Conservation (phyloP, 306 rosid species). For the Adenanthera pavonina region DNA sequence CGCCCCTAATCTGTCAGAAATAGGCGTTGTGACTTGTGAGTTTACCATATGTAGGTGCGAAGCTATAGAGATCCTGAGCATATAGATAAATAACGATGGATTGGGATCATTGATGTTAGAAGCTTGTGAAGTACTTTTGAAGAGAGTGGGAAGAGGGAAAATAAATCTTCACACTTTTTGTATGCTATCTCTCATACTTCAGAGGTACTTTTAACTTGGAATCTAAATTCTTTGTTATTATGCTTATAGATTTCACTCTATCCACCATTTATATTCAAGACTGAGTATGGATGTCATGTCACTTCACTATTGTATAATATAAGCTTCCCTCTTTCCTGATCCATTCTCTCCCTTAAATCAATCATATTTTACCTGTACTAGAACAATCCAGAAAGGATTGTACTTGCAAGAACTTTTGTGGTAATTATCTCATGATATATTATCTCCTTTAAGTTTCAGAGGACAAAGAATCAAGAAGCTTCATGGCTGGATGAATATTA, state of each 20-base stretch:
- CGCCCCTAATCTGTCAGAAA: neutral
- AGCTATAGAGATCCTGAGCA: neutral
- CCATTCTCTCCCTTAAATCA: neutral
- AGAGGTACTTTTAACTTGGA: neutral
- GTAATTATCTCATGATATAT: neutral
- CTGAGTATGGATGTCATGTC: neutral
- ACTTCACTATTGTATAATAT: neutral
- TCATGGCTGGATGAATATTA: neutral
- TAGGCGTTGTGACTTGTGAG: neutral
- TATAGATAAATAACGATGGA: neutral
- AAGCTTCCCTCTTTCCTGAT: neutral
- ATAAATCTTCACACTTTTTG: neutral
- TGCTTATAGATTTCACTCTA: neutral
- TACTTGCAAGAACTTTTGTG: no score
- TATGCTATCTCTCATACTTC: neutral
- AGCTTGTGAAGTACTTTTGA: neutral
- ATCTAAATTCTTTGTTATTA: neutral
- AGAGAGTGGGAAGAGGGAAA: no score
- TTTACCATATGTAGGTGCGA: neutral
- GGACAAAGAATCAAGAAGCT: neutral
- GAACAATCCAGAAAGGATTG: neutral
- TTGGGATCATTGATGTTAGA: neutral
- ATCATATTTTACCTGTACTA: neutral
- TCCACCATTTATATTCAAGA: neutral
- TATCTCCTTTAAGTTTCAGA: neutral